phyloP scores from a whole-genome alignment of 1,284 basidiomycete species.

The Ustilago curta region DNA sequence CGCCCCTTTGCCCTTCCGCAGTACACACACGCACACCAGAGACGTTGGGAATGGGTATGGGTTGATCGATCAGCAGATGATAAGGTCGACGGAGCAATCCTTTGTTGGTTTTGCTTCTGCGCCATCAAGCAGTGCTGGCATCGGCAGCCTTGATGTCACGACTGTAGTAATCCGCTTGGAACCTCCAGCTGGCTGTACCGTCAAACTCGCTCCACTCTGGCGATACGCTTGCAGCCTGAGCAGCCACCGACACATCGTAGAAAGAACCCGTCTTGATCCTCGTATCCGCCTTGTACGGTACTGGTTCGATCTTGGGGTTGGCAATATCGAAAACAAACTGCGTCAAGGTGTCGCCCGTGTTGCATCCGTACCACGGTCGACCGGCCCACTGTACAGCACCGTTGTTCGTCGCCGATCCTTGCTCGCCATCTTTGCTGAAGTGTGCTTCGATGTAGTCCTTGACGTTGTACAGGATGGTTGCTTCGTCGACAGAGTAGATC shows the following conservation, averaged over 20 bases:
- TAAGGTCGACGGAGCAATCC: not conserved
- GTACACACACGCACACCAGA: too few relatives aligned
- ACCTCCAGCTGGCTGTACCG: constrained; percentile 35
- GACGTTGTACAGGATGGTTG: constrained; percentile 40
- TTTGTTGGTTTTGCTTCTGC: too few relatives aligned
- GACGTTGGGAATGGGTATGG: not conserved
- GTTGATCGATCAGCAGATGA: not conserved
- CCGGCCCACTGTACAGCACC: constrained; percentile 36
- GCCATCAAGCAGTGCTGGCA: constrained; percentile 11
- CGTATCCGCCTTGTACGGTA: constrained; percentile 36
- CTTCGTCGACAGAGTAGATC: constrained; percentile 27
- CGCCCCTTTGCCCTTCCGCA: too few relatives aligned
- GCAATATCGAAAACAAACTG: constrained; percentile 42
- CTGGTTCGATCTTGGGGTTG: constrained; percentile 23
- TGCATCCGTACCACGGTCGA: constrained; percentile 48
- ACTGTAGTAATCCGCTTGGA: constrained; percentile 36
- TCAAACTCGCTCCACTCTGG: constrained; percentile 48
- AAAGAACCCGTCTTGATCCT: constrained; percentile 27
- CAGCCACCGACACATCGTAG: constrained; percentile 31
- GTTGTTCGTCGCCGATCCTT: constrained; percentile 24
- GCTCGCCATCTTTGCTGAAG: constrained; percentile 22
- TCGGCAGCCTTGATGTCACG: constrained; percentile 37
- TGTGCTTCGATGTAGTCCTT: constrained; percentile 42
- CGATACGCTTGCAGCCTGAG: constrained; percentile 11
- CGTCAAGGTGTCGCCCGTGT: constrained; percentile 33